These are phyloP conservation scores for Zymoseptoria tritici DNA, from an alignment of 2,329 filamentous ascomycete species.

Conservation along the genomic window DNA sequence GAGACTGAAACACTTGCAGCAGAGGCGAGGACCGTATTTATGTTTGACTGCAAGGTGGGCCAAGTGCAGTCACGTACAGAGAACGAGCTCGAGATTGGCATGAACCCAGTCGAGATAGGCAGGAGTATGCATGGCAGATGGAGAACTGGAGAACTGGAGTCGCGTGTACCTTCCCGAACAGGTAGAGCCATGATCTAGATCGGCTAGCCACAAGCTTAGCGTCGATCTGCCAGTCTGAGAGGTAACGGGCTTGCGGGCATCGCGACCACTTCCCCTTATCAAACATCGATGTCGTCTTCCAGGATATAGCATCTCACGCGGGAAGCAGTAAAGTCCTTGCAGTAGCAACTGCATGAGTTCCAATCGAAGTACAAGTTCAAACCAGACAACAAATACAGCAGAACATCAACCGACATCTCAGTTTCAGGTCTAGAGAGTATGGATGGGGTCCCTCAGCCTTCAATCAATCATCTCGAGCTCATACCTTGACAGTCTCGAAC, in stretches of 20 bases:
- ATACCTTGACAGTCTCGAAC: constrained; percentile 22
- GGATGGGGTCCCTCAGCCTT: no score
- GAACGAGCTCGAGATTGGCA: no score
- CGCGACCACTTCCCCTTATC: no score
- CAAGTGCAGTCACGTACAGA: no score
- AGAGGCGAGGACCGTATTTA: background rate
- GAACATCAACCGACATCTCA: no score
- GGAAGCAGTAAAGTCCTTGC: no score
- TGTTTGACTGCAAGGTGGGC: background rate
- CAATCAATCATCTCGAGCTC: background rate
- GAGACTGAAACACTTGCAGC: background rate
- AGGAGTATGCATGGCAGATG: no score
- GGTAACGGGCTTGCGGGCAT: no score
- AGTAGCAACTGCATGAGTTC: background rate
- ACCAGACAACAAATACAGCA: background rate
- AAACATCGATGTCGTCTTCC: no score
- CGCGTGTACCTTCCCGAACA: background rate
- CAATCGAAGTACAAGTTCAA: background rate
- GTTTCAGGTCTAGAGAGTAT: no score
- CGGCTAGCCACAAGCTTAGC: background rate
- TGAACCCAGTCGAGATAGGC: no score
- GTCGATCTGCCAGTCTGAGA: background rate
- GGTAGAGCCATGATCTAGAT: background rate
- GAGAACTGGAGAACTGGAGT: background rate
- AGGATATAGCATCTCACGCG: no score